Base-by-base conservation (phyloP, 78 protist species). In the Mastigamoeba balamuthi region DNA sequence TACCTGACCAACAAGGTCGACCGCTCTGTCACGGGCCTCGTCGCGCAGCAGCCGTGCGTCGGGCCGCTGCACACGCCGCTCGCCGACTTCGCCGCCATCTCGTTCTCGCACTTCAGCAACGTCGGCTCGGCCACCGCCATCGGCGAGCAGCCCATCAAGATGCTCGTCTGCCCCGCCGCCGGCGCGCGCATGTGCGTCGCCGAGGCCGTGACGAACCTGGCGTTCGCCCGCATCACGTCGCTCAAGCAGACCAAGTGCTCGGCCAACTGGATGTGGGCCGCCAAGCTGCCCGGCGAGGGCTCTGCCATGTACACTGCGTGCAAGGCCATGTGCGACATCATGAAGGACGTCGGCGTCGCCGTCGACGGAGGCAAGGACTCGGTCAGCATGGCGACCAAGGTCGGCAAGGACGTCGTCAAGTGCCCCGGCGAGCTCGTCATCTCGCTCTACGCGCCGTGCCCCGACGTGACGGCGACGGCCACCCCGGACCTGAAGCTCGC, bases 261-360 rank as follows among this genome's bases (percentile, higher is more conserved):
- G 4, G 95, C 86, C 69, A 94, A 94, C 85, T 94, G 98, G 98
- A 94, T 94, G 98, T 88, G 86, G 90, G 93, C 95, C 6, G 91
- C 92, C 36, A 84, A 84, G 71, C 75, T 80, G n/a, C 83, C 87
- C 0, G 92, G 89, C 58, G 94, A 92, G 66, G 98, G 91, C 44
- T 85, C 92, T 1, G 80, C 67, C 10, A 88, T 95, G 70, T 93
- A 86, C 72, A 87, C 83, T 25, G 88, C 95, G 0, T 86, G 85
- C 35, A 80, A 53, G 30, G 93, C 95, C 33, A 85, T 94, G 83
- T 36, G 63, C 28, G 90, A 84, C 40, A 68, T 83, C 27, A 74
- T 83, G 77, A 75, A 81, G 63, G 83, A 76, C 27, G 67, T 92
- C 3, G 87, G 87, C 41, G 63, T 81, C 63, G 90, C 92, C 23